Base-by-base conservation (phyloP, 2,329 filamentous ascomycete genomes). In the Verticillium tricorpus region DNA sequence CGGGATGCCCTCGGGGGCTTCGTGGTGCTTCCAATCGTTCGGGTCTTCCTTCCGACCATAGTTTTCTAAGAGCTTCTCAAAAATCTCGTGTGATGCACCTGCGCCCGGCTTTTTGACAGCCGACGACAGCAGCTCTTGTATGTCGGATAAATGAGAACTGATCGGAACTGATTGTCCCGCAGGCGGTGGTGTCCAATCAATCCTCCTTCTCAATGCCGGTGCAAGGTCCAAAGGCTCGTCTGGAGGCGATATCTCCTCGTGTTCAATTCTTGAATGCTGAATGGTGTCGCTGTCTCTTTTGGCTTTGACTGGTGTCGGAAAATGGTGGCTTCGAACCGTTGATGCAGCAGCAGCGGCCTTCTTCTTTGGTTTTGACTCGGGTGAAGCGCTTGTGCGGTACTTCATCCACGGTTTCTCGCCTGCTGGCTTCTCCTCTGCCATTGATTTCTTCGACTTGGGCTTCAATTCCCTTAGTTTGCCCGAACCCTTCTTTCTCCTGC, bases 181-280 rank as follows among this genome's bases (percentile, higher is more conserved):
- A 56, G 78, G 80, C 4, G 86, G 82, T 2, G 89, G 90, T 1
- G 90, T 93, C 90, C 90, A 93, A 62, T 88, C 81, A 15, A 76
- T 69, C 63, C 86, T 81, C 63, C 89, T 80, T 56, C 76, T 77
- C 31, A 83, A 71, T 8, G 89, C 89, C 56, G 71, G 72, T 59
- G 83, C 80, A 9, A 81, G 62, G 22, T 73, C 67, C 2, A 78
- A 66, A 0, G 76, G 69, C 57, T 76, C 75, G n/a, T 71, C 60
- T 17, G 19, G 14, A n/a, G 5, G 55, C 70, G 9, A n/a, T 25
- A 54, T 22, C 8, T 64, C 19, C 45, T 63, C 57, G 28, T 28
- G 28, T 28, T 28, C 28, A 28, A 28, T 28, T 28, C 28, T 28
- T 6, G 4, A 28, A 28, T 5, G 28, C 28, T 28, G 3, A 28